Base-by-base conservation (phyloP, 164 flowering plant species). In the Umbilicus rupestris region DNA sequence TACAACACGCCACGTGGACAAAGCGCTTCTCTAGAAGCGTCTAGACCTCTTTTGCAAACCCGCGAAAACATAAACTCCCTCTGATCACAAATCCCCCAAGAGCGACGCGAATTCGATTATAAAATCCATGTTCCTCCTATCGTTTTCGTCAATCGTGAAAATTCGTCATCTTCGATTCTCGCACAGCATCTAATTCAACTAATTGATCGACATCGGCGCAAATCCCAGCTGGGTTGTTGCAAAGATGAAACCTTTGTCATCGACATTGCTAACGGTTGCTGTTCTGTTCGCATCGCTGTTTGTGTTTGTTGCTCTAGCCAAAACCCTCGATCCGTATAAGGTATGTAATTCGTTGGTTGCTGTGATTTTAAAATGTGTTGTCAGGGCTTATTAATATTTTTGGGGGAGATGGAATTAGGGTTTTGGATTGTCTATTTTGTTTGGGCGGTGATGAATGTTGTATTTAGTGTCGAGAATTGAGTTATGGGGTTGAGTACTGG, bases 261-360 rank as follows among this genome's bases (percentile, higher is more conserved):
- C 65, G 8, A 10, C 35, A 29, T 63, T 71, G 16, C 58, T n/a
- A 20, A 17, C 76, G 20, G 24, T 75, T 15, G 17, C 76, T 20
- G n/a, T 76, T 20, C 50, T 82, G 6, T 63, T 62, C 5, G 62
- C 60, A 2, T 73, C 76, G 57, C 22, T 80, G 1, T 58, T 73
- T 47, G 3, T 72, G 22, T 22, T 69, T 62, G 5, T n/a, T 17
- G 22, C 52, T 17, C 81, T 66, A 71, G 87, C 85, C 8, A 83
- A 86, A 71, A 73, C 68, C 24, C 8, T 47, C 39, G 90, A 88
- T 68, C 90, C 81, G 0, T 88, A 86, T 72, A 84, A 88, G 89
- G 94, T 88, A 75, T 17, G 12, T 66, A n/a, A 22, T 39, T 3
- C 24, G 45, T 17, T 66, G 26, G 30, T 64, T 50, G 19, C 7